Conservation (phyloP, 305 asterid species). For the Fraxinus velutina region DNA sequence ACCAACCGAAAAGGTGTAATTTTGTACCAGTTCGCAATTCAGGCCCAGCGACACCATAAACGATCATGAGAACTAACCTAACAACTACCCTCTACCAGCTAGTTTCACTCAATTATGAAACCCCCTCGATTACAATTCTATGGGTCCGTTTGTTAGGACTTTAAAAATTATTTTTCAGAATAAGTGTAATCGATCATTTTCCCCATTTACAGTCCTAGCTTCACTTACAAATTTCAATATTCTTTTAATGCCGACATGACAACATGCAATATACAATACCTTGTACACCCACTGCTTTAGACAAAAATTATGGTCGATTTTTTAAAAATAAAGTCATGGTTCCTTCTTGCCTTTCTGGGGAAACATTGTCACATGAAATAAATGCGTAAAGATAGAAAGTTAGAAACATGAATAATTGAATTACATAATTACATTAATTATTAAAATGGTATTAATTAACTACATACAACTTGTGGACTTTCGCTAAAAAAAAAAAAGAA, state of each 20-base stretch:
- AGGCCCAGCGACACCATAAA: not conserved
- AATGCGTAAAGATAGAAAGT: not conserved
- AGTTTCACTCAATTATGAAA: too few relatives aligned
- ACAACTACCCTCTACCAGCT: not conserved
- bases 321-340: too few relatives aligned
- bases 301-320: not conserved
- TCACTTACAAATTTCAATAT: too few relatives aligned
- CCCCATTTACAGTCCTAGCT: too few relatives aligned
- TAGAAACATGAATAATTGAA: not conserved
- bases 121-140: too few relatives aligned
- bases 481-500: not conserved
- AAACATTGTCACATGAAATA: not conserved
- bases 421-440: not conserved
- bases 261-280: too few relatives aligned
- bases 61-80: not conserved
- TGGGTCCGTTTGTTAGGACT: too few relatives aligned
- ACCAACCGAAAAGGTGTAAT: not conserved
- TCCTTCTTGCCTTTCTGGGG: not conserved
- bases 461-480: conserved; percentile 19
- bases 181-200: too few relatives aligned
- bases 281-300: too few relatives aligned
- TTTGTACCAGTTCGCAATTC: not conserved
- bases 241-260: too few relatives aligned
- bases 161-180: too few relatives aligned
- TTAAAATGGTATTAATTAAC: not conserved